Percentiles rank a stretch among this genome's conserved stretches.
Evolutionary conservation across 352 stramenopile species (phyloP).

Genomic region (Phytophthora megakarya): DNA sequence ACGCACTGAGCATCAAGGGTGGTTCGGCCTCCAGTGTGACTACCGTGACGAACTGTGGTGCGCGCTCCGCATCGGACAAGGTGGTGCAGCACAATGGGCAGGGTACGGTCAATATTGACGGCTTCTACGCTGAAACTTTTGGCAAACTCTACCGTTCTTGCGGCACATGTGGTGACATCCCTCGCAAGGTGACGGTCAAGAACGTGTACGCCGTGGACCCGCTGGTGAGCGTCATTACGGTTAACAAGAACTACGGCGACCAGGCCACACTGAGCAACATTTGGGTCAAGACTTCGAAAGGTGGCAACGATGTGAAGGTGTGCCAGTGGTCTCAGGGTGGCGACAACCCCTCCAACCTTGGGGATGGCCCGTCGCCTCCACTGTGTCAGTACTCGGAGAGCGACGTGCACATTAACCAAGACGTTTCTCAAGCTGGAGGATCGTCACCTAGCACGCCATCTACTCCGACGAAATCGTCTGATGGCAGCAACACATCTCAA

Average conservation of each 20-base stretch:
- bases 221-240: slow-evolving; percentile 37
- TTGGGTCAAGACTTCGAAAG: slow-evolving; percentile 10
- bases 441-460: slow-evolving; percentile 9
- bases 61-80: slow-evolving; percentile 45
- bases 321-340: slow-evolving; percentile 40
- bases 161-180: slow-evolving; percentile 42
- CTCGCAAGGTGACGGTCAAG: slow-evolving; percentile 31
- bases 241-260: slow-evolving; percentile 49
- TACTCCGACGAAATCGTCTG: background rate
- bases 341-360: slow-evolving; percentile 24
- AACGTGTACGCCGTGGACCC: slow-evolving; percentile 46
- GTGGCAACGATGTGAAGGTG: slow-evolving; percentile 24
- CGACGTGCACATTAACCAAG: slow-evolving; percentile 29
- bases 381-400: slow-evolving; percentile 37
- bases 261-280: slow-evolving; percentile 48
- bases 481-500: background rate
- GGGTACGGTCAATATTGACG: background rate
- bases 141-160: slow-evolving; percentile 26
- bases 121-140: slow-evolving; percentile 6
- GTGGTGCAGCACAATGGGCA: slow-evolving; percentile 13
- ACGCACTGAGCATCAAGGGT: slow-evolving; percentile 2
- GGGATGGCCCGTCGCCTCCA: slow-evolving; percentile 29
- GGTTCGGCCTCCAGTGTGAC: slow-evolving; percentile 14
- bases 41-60: slow-evolving; percentile 37
- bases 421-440: slow-evolving; percentile 21